Base-by-base conservation (phyloP, 2,329 filamentous ascomycete species). In the Curvularia sp. region DNA sequence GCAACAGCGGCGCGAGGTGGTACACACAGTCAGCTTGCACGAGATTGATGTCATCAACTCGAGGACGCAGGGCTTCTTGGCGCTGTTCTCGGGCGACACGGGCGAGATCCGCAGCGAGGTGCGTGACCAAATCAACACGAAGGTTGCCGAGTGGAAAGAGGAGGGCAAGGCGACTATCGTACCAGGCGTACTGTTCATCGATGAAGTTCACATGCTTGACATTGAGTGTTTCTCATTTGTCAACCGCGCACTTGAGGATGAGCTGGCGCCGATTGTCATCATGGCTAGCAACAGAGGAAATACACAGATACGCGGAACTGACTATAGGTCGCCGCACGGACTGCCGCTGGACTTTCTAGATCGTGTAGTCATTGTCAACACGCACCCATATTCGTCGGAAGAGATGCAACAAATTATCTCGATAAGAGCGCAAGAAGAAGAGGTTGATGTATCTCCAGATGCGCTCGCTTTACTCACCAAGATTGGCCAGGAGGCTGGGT, bases 11-110 rank as follows among this genome's bases (percentile, higher is more conserved):
- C 95, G 96, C 77, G 95, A 99, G 80, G 93, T 97, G 1, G 91
- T 97, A 6, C 95, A 99, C 79, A 99, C 95, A 0, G 95, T 99
- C 60, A 94, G 90, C 28, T 86, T 99, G 12, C 95, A 99, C 80
- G 95, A 99, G 81, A 99, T 99, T 65, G 95, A 99, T 74, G 95
- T 99, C 63, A 99, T 99, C 84, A 99, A 99, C 82, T 97, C 93
- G 60, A 87, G 95, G 68, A 97, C 95, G n/a, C 95, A 99, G 80
- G 95, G 95, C 32, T 99, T 99, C 80, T 81, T 99, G 27, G 95
- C 95, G 9, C 88, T 99, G 18, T 99, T 99, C 81, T 97, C 94
- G 0, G 95, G 95, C 64, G 95, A 99, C 78, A 99, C 95, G 1
- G 95, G 95, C 68, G 95, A 99, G 83, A 99, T 99, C 71, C 86